Conservation (phyloP, 2,329 filamentous ascomycete species). For the Drechslerella dactyloides region DNA sequence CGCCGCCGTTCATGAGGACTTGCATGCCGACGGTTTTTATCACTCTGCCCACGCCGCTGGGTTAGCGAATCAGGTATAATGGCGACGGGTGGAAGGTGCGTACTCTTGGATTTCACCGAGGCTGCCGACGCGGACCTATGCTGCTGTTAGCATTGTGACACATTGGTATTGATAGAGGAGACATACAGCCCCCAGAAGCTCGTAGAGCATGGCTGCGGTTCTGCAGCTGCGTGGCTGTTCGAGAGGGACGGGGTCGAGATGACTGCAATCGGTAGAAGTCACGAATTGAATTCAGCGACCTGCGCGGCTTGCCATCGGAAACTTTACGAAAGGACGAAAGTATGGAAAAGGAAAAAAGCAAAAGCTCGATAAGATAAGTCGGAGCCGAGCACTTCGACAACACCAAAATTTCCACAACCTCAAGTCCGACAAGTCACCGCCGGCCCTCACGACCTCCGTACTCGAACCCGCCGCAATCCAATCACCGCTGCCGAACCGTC, state of each 20-base stretch:
- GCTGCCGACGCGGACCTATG: conserved; percentile 87
- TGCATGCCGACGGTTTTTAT: conserved; percentile 82
- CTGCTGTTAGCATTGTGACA: neutral
- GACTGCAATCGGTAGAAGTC: no score
- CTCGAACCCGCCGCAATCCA: neutral
- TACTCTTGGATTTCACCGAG: conserved; percentile 95
- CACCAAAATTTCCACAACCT: conserved; percentile 46
- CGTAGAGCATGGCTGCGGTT: conserved; percentile 80
- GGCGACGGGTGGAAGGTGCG: conserved; percentile 45
- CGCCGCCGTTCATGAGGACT: conserved; percentile 81
- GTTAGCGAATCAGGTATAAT: conserved; percentile 10
- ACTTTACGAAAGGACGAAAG: neutral
- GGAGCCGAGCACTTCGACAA: conserved; percentile 9
- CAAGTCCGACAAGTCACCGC: neutral
- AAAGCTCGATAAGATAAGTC: conserved; percentile 36
- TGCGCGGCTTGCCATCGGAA: neutral
- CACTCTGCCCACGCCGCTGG: conserved; percentile 67
- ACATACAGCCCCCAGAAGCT: conserved; percentile 91
- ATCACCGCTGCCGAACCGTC: conserved; percentile 1
- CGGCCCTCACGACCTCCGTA: neutral
- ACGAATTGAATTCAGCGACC: no score
- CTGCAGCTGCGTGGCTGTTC: conserved; percentile 5
- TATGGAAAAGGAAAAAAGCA: conserved; percentile 19
- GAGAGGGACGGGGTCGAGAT: conserved; percentile 1
- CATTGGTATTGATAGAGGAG: neutral